Evolutionary conservation across 2,329 filamentous ascomycete species (phyloP).

Genomic region (Rosellinia necatrix): DNA sequence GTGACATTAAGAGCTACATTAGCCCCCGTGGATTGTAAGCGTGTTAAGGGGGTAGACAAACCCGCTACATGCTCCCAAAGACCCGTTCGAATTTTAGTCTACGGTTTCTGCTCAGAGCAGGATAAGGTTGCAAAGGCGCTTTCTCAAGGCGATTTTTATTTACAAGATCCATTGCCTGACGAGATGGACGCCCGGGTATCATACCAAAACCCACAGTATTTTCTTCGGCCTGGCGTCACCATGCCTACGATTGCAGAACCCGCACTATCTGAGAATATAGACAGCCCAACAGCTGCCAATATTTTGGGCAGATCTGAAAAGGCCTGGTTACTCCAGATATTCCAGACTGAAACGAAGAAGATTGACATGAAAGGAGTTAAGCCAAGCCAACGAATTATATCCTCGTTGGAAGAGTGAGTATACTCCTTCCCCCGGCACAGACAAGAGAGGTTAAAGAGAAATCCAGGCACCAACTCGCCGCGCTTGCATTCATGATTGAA

Average conservation of each 20-base stretch:
- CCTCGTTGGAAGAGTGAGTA: neutral
- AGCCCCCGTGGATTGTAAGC: too few species aligned
- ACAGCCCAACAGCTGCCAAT: too few species aligned
- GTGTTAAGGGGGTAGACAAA: too few species aligned
- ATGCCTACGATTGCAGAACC: constrained; percentile 4
- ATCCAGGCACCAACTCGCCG: constrained; percentile 14
- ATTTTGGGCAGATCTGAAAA: neutral
- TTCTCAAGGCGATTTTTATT: neutral
- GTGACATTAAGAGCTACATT: too few species aligned
- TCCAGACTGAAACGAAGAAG: neutral
- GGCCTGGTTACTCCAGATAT: neutral
- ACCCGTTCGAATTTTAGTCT: too few species aligned
- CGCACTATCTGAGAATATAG: neutral
- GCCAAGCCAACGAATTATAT: neutral
- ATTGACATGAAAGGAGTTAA: neutral
- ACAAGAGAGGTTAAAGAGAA: neutral
- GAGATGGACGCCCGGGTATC: neutral
- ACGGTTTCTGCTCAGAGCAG: too few species aligned
- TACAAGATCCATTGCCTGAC: constrained; percentile 7
- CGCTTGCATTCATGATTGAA: constrained; percentile 14
- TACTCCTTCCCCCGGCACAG: too few species aligned
- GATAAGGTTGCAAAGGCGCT: too few species aligned
- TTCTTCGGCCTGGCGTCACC: neutral
- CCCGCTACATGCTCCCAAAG: too few species aligned
- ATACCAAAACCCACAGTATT: constrained; percentile 15